Conservation (phyloP, 2,329 filamentous ascomycete species). For the Simplicillium sp. region DNA sequence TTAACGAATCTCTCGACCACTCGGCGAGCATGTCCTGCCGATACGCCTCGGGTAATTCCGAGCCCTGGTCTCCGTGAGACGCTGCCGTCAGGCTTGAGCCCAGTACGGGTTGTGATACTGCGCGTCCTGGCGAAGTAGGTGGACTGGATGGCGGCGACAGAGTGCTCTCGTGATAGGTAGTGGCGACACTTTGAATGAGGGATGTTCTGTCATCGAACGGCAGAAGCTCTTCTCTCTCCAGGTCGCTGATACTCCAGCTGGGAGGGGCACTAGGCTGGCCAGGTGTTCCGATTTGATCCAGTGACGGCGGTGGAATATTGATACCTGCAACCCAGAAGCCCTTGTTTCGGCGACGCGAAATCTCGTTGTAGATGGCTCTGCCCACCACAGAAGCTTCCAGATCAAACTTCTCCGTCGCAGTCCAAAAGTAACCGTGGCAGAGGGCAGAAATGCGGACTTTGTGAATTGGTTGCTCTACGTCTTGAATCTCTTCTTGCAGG, state of each 20-base stretch:
- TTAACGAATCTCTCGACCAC: constrained; percentile 69
- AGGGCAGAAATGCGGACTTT: constrained; percentile 77
- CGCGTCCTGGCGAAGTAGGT: constrained; percentile 57
- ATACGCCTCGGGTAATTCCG: constrained; percentile 56
- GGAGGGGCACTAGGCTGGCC: constrained; percentile 33
- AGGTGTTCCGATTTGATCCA: constrained; percentile 52
- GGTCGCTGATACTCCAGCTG: constrained; percentile 38
- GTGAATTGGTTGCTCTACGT: constrained; percentile 52
- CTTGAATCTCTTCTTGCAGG: constrained; percentile 74
- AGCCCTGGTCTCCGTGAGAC: constrained; percentile 27
- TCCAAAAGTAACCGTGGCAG: constrained; percentile 84
- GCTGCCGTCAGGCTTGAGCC: constrained; percentile 33
- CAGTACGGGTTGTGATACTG: constrained; percentile 51
- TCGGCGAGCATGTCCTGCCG: constrained; percentile 68
- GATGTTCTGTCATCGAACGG: constrained; percentile 67
- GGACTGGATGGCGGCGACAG: constrained; percentile 61
- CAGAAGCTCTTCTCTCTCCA: constrained; percentile 55
- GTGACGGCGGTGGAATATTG: constrained; percentile 54
- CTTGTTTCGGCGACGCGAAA: constrained; percentile 62
- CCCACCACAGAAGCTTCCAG: constrained; percentile 64
- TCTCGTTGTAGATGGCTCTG: constrained; percentile 64
- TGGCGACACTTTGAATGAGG: constrained; percentile 66
- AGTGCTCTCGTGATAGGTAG: constrained; percentile 55
- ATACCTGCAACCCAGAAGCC: constrained; percentile 73
- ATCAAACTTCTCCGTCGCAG: constrained; percentile 65